Evolutionary conservation across 2,329 filamentous ascomycete species (phyloP), one percentile per base, ranked within the genome.

Genomic region (Rhynchosporium secalis): DNA sequence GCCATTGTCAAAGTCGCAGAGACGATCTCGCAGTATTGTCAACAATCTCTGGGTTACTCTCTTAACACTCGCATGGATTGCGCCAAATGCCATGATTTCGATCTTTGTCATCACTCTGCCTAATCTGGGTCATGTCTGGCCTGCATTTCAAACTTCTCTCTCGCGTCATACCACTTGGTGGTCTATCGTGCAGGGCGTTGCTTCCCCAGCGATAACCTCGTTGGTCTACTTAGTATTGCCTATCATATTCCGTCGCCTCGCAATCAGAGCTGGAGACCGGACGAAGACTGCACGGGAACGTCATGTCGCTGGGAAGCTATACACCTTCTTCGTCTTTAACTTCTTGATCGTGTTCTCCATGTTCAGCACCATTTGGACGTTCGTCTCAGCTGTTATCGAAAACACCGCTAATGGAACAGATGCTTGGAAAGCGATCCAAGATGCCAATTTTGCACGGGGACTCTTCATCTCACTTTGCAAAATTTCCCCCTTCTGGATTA

Each of bases 291-390:
- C 91, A 31, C 86, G 95, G 60, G 95, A 99, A 75, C 84, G 92
- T 36, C 94, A 98, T 75, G 95, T 99, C 58, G 83, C 95, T 63
- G 87, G 86, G 66, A 96, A 96, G 76, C 83, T 99, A 2, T 99
- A 96, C 77, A 84, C 90, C 20, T 99, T 99, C 79, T 99, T 99
- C 76, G 85, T 97, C 58, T 92, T 99, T 81, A 99, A 99, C 83
- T 98, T 98, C 73, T 77, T 99, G 60, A 80, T 99, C 68, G 87
- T 98, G 62, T 98, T 98, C 76, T 97, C 93, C 10, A 80, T 96
- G 13, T 98, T 98, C 76, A 91, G 90, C 49, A 87, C 91, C 1
- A 77, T 92, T 15, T 97, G 91, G 86, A 79, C 80, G 1, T 92
- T 93, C 70, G 79, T 92, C 8, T 78, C 86, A 0, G 79, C 79